Base-by-base conservation (phyloP, 1,284 basidiomycete species). In the Leccinum angustisporum region DNA sequence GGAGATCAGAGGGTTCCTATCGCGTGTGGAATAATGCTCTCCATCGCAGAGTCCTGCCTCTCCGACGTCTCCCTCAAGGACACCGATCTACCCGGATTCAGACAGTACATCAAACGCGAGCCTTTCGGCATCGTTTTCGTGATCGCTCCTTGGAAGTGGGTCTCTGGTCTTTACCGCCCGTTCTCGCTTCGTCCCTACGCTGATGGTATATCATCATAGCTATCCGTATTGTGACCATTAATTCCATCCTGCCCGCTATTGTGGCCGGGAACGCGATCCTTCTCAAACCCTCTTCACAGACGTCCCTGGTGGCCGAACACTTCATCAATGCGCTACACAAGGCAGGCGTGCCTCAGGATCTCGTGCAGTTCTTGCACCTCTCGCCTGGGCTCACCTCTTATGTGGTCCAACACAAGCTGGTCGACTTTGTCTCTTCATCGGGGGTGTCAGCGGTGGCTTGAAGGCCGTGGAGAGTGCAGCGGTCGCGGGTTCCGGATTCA, bases 271-370 rank as follows among this genome's bases (percentile, higher is more conserved):
- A 98, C 75, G 79, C 92, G 0, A 92, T 98, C 14, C 77, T 98
- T 56, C 80, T 98, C 72, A 98, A 98, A 76, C 95, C 96, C 0
- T 96, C 95, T 3, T 96, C 96, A 1, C 96, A 98, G 74, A 97
- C 95, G 0, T 96, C 96, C 31, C 78, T 94, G 51, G 87, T 88
- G 0, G 94, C 92, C 4, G 94, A 97, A 75, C 86, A 92, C 21
- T 85, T 98, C 66, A 84, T 86, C 2, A 73, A 80, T 38, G 88
- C 91, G 0, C 83, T 95, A 55, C 76, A 79, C 30, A 78, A 80
- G 4, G 94, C 93, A 0, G 94, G 94, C 8, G 84, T 97, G 1
- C 95, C 95, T 0, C 64, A 81, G 56, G 85, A 90, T 65, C 80
- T 92, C 50, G 80, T 95, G 18, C 92, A 94, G 73, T 89, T 95